Evolutionary conservation across 192 early-diverging fungal genomes (phyloP), one percentile per base, ranked within the genome.

Genomic region (Kappamyces sp.): DNA sequence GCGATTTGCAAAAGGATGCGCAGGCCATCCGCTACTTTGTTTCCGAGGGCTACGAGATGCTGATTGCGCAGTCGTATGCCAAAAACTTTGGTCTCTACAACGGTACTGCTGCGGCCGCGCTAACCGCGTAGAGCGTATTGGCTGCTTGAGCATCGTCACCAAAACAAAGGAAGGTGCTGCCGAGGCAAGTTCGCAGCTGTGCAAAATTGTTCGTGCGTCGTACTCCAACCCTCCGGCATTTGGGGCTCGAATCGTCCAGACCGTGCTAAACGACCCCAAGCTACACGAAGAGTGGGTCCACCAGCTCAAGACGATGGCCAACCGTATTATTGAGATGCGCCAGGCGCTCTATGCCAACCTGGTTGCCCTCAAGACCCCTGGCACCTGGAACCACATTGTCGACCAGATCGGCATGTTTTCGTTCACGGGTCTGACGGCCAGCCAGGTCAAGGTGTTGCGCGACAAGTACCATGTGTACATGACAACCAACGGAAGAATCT

Each of bases 321-420:
- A 75, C 60, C 85, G 96, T 36, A 99, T 99, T 67, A 85, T 87
- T 66, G 62, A 68, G 30, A 99, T 99, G 96, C 86, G 96, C 50
- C 54, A 81, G 49, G 64, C 67, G 32, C 71, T 93, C 35, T 81
- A 78, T 39, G 71, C 76, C 36, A 70, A 78, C 45, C 77, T 99
- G 33, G 69, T 66, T 1, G 72, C 80, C 30, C 69, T 93, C 42
- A 74, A 81, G 15, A 99, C 94, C 4, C 94, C 93, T 5, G 94
- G 94, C 5, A 85, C 80, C 45, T 99, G 96, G 96, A 84, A 92
- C 60, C 96, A 99, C 57, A 96, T 99, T 64, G 64, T 82, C 4
- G 84, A 87, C 49, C 96, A 99, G 72, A 96, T 97, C 65, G 96
- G 96, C 64, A 99, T 99, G 96, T 99, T 99, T 70, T 88, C 87